A percentile compares a stretch with the other conserved stretches of the same genome.
Conservation (phyloP, 1,139 yeast genomes). For the Casaregolazyma suthepensis region DNA sequence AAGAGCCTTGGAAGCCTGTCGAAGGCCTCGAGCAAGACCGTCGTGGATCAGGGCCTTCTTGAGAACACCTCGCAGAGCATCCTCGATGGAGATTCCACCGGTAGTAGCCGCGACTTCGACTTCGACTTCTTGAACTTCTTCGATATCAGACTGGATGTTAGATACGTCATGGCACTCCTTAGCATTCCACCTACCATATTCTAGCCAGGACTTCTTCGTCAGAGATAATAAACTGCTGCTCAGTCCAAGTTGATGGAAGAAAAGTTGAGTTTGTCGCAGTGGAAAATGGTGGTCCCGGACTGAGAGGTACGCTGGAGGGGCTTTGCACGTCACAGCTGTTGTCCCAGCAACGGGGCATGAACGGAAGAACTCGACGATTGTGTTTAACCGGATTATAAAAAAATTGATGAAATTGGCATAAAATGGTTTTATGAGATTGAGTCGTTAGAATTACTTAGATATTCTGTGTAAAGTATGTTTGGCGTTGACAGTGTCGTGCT, state of each 20-base stretch:
- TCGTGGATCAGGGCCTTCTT: conserved; percentile 98
- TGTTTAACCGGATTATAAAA: too few relatives aligned
- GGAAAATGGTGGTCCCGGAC: conserved; percentile 1
- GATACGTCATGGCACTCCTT: not conserved
- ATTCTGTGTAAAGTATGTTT: too few relatives aligned
- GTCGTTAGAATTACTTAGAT: too few relatives aligned
- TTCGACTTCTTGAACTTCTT: conserved; percentile 41
- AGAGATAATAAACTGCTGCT: conserved; percentile 27
- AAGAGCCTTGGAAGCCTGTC: conserved; percentile 99
- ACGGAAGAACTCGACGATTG: too few relatives aligned
- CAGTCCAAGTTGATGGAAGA: conserved; percentile 23
- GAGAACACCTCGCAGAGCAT: conserved; percentile 96
- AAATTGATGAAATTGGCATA: too few relatives aligned
- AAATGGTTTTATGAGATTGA: too few relatives aligned
- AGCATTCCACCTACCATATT: conserved; percentile 1
- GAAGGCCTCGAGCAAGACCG: conserved; percentile 99
- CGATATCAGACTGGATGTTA: conserved; percentile 36
- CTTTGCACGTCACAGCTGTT: conserved; percentile 3
- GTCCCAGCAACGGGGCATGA: conserved; percentile 5
- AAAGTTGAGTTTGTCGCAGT: not conserved
- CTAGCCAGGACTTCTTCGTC: conserved; percentile 32
- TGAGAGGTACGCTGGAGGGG: not conserved
- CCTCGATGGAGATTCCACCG: conserved; percentile 93
- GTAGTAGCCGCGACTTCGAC: conserved; percentile 73
- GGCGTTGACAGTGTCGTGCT: too few relatives aligned